These are phyloP conservation scores for Monilinia polystroma DNA, from an alignment of 2,329 filamentous ascomycete genomes.

Conservation along the genomic window DNA sequence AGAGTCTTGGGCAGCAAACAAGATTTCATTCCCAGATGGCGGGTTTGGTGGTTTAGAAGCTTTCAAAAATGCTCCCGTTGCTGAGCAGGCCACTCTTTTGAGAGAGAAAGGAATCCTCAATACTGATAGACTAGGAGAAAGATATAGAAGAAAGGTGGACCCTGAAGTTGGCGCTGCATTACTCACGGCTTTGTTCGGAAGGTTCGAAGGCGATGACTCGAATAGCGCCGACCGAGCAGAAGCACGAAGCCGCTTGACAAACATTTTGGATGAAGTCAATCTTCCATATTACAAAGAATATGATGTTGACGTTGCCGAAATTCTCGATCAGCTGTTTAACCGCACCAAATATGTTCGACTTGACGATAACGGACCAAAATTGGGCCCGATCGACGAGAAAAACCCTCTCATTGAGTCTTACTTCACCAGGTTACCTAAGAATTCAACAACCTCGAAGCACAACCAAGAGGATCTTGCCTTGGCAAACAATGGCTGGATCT, in stretches of 20 bases:
- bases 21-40: constrained; percentile 54
- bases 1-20: constrained; percentile 67
- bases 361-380: constrained; percentile 86
- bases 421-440: constrained; percentile 84
- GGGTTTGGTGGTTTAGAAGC: constrained; percentile 53
- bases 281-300: constrained; percentile 90
- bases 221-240: constrained; percentile 51
- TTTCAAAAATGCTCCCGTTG: constrained; percentile 54
- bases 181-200: constrained; percentile 66
- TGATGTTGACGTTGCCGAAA: constrained; percentile 76
- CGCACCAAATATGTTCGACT: constrained; percentile 91
- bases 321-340: constrained; percentile 89
- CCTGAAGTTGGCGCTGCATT: constrained; percentile 68
- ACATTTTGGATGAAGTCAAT: constrained; percentile 80
- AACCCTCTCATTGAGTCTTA: constrained; percentile 90
- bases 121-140: constrained; percentile 72
- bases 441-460: constrained; percentile 74
- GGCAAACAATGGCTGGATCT: constrained; percentile 98
- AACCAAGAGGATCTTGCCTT: constrained; percentile 74
- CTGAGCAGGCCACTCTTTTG: constrained; percentile 56
- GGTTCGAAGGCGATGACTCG: constrained; percentile 55
- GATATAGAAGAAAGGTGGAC: constrained; percentile 71
- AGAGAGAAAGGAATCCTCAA: constrained; percentile 67
- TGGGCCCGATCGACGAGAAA: constrained; percentile 72
- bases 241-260: constrained; percentile 54